These are phyloP conservation scores for Nannizzia gypsea DNA, from an alignment of 2,329 filamentous ascomycete genomes.

Conservation along the genomic window DNA sequence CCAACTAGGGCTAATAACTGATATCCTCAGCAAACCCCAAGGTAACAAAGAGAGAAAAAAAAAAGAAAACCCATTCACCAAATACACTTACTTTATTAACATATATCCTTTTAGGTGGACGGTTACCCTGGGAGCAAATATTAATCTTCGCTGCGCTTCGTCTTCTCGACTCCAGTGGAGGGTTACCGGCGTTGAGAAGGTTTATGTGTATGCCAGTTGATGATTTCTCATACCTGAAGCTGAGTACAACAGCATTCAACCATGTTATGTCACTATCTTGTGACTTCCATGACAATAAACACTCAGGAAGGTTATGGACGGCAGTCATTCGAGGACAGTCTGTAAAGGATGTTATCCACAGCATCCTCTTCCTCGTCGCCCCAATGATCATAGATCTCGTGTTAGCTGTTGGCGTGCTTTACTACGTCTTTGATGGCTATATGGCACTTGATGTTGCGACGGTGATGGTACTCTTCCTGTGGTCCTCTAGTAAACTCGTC, in stretches of 20 bases:
- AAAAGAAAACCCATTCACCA: conserved; percentile 8
- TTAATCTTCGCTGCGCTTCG: conserved; percentile 39
- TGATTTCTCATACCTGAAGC: conserved; percentile 46
- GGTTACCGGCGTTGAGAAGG: conserved; percentile 39
- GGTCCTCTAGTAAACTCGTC: conserved; percentile 34
- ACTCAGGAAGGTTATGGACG: conserved; percentile 52
- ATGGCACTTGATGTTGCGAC: conserved; percentile 42
- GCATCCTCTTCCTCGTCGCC: conserved; percentile 46
- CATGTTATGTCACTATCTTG: conserved; percentile 59
- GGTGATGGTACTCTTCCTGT: conserved; percentile 42
- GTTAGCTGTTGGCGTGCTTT: conserved; percentile 50
- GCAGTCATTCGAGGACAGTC: conserved; percentile 53
- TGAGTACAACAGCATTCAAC: conserved; percentile 51
- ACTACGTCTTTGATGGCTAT: conserved; percentile 50
- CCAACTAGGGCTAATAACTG: conserved; percentile 67
- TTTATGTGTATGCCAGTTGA: conserved; percentile 45
- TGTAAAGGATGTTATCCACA: conserved; percentile 48
- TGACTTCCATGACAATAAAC: conserved; percentile 57
- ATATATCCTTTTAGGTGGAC: conserved; percentile 16
- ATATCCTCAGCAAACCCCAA: conserved; percentile 47
- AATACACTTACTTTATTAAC: neutral
- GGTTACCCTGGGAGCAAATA: conserved; percentile 44
- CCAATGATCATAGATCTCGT: conserved; percentile 53
- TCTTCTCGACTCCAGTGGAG: conserved; percentile 41
- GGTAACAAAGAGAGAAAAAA: conserved; percentile 19